Evolutionary conservation across 1,284 basidiomycete species (phyloP), one percentile per base, ranked within the genome.

Genomic region (Exsudoporus floridanus): DNA sequence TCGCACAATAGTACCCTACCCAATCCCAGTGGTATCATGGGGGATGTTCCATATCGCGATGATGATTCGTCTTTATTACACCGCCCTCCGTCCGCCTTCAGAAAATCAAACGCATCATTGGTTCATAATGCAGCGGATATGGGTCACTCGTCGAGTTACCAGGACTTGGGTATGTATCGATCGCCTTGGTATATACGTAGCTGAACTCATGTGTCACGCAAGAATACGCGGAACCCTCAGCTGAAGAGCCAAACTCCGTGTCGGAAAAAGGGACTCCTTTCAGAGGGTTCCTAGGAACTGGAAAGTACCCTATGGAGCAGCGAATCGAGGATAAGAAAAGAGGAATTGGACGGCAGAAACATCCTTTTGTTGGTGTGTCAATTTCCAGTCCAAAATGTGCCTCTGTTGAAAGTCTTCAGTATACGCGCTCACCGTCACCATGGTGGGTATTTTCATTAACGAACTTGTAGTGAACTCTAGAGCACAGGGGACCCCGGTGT

Each of bases 261-360:
- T 52, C 66, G 35, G 73, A 80, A 65, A 75, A 77, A 53, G 62
- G 69, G 1, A 68, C 68, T 6, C 67, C 75, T 2, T 66, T 84
- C 4, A 60, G 64, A 23, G 68, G 64, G 37, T 73, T 83, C 34
- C 55, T 84, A 19, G 68, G 69, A 34, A 60, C 57, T 18, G 79
- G 77, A n/a, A 75, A 73, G 60, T 84, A 86, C 51, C 87, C 90
- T 0, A 56, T 93, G n/a, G 80, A 89, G 56, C 90, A 93, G 64
- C 80, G 88, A 39, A 93, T 94, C 65, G 87, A 93, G 62, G 78
- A 89, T 64, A 94, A 93, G 75, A 87, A 83, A 64, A 79, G 88
- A 41, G 91, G 92, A 1, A 79, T 95, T 38, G 90, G 90, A 6
- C 78, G 91, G 19, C 95, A 98, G 70, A 80, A 70, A 50, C 81